Percentiles rank a stretch among this genome's conserved stretches.
These are phyloP conservation scores for Trypanosoma cruzi DNA, from an alignment of 208 protist species.

Conservation along the genomic window DNA sequence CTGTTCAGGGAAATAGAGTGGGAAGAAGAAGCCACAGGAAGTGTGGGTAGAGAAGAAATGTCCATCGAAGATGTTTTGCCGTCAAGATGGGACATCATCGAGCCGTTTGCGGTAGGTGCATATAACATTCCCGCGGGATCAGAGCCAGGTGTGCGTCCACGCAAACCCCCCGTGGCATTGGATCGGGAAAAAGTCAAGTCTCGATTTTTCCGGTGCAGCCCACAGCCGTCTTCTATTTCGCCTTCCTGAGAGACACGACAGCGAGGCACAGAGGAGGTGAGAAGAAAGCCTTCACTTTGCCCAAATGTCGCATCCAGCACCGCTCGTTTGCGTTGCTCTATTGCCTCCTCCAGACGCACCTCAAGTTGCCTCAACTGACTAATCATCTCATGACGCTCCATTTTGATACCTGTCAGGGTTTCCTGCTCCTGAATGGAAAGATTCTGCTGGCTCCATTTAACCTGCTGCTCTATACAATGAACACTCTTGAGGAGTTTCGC, in stretches of 20 bases:
- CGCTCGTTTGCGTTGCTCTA: not conserved
- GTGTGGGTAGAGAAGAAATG: not conserved
- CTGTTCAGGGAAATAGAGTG: not conserved
- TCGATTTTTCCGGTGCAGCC: not conserved
- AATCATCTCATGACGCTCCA: conserved; percentile 17
- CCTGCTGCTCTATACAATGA: not conserved
- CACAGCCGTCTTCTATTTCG: not conserved
- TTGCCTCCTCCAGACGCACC: conserved; percentile 1
- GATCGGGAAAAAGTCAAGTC: not conserved
- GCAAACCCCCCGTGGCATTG: not conserved
- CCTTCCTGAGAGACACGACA: not conserved
- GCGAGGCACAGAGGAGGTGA: not conserved
- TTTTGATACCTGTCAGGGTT: conserved; percentile 1
- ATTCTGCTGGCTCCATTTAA: conserved; percentile 9
- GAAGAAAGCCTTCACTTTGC: not conserved
- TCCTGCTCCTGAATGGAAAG: conserved; percentile 10
- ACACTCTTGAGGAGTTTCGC: conserved; percentile 4
- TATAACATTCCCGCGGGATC: not conserved
- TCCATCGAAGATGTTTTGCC: not conserved
- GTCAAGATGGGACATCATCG: not conserved
- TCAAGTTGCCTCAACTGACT: conserved; percentile 9
- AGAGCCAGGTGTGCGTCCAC: not conserved
- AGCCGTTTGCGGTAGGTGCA: not conserved
- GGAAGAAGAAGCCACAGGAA: not conserved
- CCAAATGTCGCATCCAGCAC: conserved; percentile 4